Evolutionary conservation across 495 filamentous ascomycete species (phyloP), one percentile per base, ranked within the genome.

Genomic region (Aspergillus sclerotiicarbonarius): DNA sequence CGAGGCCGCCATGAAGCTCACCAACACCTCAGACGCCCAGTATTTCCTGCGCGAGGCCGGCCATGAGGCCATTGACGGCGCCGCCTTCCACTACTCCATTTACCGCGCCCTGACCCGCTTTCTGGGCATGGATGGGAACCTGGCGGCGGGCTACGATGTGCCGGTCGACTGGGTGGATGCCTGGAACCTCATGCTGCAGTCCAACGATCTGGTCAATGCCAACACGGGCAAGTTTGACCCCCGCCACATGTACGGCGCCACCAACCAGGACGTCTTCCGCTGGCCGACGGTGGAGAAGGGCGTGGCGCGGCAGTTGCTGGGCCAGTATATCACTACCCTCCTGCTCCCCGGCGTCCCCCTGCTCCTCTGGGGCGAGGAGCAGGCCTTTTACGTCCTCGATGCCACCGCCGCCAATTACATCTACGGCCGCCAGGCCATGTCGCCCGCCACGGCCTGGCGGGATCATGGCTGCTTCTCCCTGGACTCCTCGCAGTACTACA

Each of bases 261-360:
- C 84, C 10, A 89, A 89, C 64, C 87, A 90, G 70, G 87, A 90
- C 65, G 85, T 90, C 2, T 88, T 90, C 69, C 80, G 87, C 8
- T 90, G 87, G 87, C 87, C 87, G 2, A 74, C 82, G 1, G 76
- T 90, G 41, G 67, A 76, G n/a, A 74, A 81, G 52, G 87, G 87
- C 5, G 81, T 81, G 1, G 77, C 87, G 62, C 77, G 84, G 37
- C 77, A 81, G 68, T 66, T 89, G 7, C 73, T 90, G 0, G 87
- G 74, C 7, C 65, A 79, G 2, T 89, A 85, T 57, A 80, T 90
- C 56, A 84, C 81, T 0, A 87, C 84, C 8, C 60, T 89, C 6
- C 67, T 84, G 35, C 69, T 90, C 63, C 87, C 87, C 0, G 87
- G 87, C 5, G 82, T 86, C 31, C 87, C 87, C 0, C 65, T 86